These are phyloP conservation scores for Coemansia erecta DNA, from an alignment of 192 early-diverging fungal species.

Conservation along the genomic window DNA sequence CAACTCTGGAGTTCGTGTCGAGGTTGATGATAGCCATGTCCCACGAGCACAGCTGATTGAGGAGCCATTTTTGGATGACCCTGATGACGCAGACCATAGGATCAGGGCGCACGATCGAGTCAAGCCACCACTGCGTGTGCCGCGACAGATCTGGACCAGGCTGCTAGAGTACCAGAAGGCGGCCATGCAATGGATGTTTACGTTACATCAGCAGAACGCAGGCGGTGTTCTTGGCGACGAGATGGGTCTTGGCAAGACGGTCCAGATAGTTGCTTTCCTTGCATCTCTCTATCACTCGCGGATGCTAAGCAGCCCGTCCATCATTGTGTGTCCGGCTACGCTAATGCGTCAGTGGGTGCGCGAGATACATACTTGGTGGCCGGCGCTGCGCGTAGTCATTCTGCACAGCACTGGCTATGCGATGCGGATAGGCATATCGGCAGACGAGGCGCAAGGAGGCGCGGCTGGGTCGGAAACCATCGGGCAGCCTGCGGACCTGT, in stretches of 20 bases:
- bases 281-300: conserved; percentile 73
- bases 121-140: conserved; percentile 56
- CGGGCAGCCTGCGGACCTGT: not conserved
- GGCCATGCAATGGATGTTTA: conserved; percentile 83
- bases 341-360: conserved; percentile 80
- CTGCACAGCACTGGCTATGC: conserved; percentile 85
- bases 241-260: conserved; percentile 95
- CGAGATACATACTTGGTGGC: conserved; percentile 82
- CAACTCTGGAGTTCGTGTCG: not conserved
- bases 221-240: conserved; percentile 95
- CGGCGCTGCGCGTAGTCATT: conserved; percentile 83
- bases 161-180: conserved; percentile 92
- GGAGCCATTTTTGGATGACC: conserved; percentile 49
- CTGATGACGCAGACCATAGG: conserved; percentile 19
- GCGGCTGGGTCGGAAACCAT: not conserved
- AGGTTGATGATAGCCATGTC: conserved; percentile 9
- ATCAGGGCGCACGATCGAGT: conserved; percentile 22
- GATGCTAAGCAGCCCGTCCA: conserved; percentile 56
- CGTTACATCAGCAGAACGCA: conserved; percentile 78
- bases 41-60: conserved; percentile 16
- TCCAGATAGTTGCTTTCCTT: conserved; percentile 85
- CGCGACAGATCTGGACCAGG: conserved; percentile 74
- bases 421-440: conserved; percentile 30
- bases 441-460: not conserved
- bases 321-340: conserved; percentile 76